Conservation (phyloP, 2,329 filamentous ascomycete species). For the Mycocentrospora acerina region DNA sequence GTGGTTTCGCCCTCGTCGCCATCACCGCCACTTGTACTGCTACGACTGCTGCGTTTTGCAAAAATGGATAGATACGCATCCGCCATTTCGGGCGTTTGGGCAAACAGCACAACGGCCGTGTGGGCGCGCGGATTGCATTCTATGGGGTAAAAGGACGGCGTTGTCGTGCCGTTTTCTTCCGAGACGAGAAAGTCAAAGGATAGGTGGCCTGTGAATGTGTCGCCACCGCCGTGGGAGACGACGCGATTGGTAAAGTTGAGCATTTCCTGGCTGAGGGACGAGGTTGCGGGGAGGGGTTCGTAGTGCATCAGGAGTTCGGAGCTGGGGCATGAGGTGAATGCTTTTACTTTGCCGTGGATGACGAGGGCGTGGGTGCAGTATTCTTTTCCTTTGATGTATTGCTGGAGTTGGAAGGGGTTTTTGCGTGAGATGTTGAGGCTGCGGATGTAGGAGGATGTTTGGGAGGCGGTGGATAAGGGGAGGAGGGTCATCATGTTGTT, state of each 20-base stretch:
- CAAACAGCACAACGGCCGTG: slow-evolving; percentile 66
- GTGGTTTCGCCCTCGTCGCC: slow-evolving; percentile 4
- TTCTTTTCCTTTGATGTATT: slow-evolving; percentile 64
- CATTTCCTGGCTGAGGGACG: slow-evolving; percentile 61
- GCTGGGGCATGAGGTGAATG: slow-evolving; percentile 68
- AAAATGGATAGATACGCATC: slow-evolving; percentile 31
- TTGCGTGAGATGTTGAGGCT: slow-evolving; percentile 56
- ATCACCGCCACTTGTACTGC: too few relatives aligned
- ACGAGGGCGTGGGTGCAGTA: slow-evolving; percentile 73
- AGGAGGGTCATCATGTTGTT: slow-evolving; percentile 64
- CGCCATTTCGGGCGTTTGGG: slow-evolving; percentile 27
- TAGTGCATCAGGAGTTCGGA: slow-evolving; percentile 68
- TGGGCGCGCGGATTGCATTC: slow-evolving; percentile 72
- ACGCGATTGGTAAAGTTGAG: slow-evolving; percentile 64
- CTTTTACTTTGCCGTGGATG: slow-evolving; percentile 63
- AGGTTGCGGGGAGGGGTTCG: slow-evolving; percentile 56
- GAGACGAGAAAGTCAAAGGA: slow-evolving; percentile 71
- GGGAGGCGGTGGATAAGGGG: slow-evolving; percentile 54
- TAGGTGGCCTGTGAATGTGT: slow-evolving; percentile 66
- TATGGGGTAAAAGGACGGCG: slow-evolving; percentile 60
- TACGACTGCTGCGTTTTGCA: slow-evolving; percentile 17
- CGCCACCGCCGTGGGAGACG: slow-evolving; percentile 51
- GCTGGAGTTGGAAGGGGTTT: slow-evolving; percentile 67
- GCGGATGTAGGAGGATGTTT: slow-evolving; percentile 59
- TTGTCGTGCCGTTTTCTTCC: slow-evolving; percentile 31